Evolutionary conservation across 2,329 filamentous ascomycete species (phyloP), one percentile per base, ranked within the genome.

Genomic region (Thermomyces lanuginosus): DNA sequence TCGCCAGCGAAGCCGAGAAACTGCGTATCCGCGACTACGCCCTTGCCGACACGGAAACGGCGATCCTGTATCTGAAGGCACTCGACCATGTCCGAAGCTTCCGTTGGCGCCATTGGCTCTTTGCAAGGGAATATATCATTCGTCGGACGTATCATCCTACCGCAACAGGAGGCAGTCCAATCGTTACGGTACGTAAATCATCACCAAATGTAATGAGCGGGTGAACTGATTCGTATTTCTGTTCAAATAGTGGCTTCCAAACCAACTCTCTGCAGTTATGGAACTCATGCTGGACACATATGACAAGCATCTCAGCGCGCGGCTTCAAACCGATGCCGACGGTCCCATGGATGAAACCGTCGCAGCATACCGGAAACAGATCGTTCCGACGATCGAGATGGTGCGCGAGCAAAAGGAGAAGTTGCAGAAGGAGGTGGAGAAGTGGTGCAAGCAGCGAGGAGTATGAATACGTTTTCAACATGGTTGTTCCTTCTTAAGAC

Each of bases 1-100:
- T 92, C 12, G 60, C 60, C 22, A 55, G 58, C 21, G 58, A 56
- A 22, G 55, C 67, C 1, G 55, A 60, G 55, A 64, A 58, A 29
- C 35, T 61, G 11, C 48, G 46, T 8, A 49, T 61, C 7, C 49
- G 44, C 21, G 36, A 51, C 4, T 61, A 45, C 26, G 41, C 46
- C 2, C 35, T 49, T 12, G 36, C 51, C 14, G 51, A 58, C 26
- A 45, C 46, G 2, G 49, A 57, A 32, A 54, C 57, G 1, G 45
- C 51, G 0, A 50, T 58, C 4, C 43, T 61, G 1, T 56, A 59
- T 32, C 44, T 62, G n/a, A 52, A 53, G 33, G 49, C 53, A 0
- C 42, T 62, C 7, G 52, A 61, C 34, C 58, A 61, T 32, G 55
- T 61, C 4, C 51, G 58, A 28, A 60, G 56, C 36, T 62, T 62